Evolutionary conservation across 148 eudicot species (phyloP).

Genomic region (Mesembryanthemum crystallinum): DNA sequence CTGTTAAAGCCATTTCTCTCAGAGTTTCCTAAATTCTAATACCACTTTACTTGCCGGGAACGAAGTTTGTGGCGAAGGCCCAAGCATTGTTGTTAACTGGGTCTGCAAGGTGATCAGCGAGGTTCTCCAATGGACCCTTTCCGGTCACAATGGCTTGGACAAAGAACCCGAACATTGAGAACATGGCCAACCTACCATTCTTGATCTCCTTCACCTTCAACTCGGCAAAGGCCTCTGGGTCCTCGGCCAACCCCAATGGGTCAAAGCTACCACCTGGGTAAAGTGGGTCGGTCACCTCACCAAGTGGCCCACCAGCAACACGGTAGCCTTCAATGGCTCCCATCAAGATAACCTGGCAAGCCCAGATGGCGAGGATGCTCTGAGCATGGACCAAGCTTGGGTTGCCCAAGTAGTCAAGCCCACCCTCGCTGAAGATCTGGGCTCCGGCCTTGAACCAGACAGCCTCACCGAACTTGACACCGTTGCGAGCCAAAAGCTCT

Average conservation of each 20-base stretch:
- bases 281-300: conserved; percentile 42
- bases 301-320: conserved; percentile 47
- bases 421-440: conserved; percentile 44
- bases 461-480: conserved; percentile 46
- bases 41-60: conserved; percentile 32
- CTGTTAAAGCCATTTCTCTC: background rate
- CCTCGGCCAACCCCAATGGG: conserved; percentile 45
- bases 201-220: conserved; percentile 43
- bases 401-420: conserved; percentile 45
- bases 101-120: conserved; percentile 36
- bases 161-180: conserved; percentile 42
- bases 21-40: background rate
- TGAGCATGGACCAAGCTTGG: conserved; percentile 46
- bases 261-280: conserved; percentile 44
- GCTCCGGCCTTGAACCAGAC: conserved; percentile 49
- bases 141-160: conserved; percentile 46
- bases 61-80: conserved; percentile 42
- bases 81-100: conserved; percentile 46
- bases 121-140: conserved; percentile 42
- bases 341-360: conserved; percentile 44
- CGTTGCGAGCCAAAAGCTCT: conserved; percentile 42
- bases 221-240: conserved; percentile 42
- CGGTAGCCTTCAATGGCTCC: conserved; percentile 46
- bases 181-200: conserved; percentile 44
- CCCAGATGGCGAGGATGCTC: conserved; percentile 48